These are phyloP conservation scores for Sugiyamaella xylanicola DNA, from an alignment of 1,139 yeast species.

Conservation along the genomic window DNA sequence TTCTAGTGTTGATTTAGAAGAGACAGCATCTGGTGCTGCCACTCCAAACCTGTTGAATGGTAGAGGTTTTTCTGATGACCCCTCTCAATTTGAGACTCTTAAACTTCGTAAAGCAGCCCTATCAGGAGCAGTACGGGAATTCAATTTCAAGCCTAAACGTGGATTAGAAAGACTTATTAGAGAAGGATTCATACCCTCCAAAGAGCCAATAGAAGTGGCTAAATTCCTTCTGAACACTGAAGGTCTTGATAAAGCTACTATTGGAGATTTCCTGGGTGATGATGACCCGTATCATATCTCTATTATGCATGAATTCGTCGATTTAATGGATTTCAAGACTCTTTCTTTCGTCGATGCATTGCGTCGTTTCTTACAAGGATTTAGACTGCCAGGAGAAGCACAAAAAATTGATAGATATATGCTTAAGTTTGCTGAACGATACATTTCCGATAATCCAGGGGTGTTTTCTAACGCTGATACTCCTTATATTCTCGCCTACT, in stretches of 20 bases:
- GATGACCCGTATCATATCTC: slow-evolving; percentile 77
- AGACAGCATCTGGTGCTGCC: slow-evolving; percentile 18
- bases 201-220: slow-evolving; percentile 71
- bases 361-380: slow-evolving; percentile 79
- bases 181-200: slow-evolving; percentile 62
- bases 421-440: slow-evolving; percentile 95
- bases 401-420: slow-evolving; percentile 96
- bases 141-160: slow-evolving; percentile 81
- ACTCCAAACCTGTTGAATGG: slow-evolving; percentile 22
- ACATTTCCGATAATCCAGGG: slow-evolving; percentile 81
- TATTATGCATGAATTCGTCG: slow-evolving; percentile 93
- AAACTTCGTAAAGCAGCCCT: slow-evolving; percentile 83
- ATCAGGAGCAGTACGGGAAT: slow-evolving; percentile 73
- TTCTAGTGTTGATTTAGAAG: slow-evolving; percentile 15
- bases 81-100: slow-evolving; percentile 79
- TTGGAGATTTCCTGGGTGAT: slow-evolving; percentile 94
- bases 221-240: slow-evolving; percentile 72
- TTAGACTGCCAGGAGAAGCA: slow-evolving; percentile 96
- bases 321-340: slow-evolving; percentile 73
- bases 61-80: slow-evolving; percentile 55
- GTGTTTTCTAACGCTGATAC: slow-evolving; percentile 91
- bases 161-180: slow-evolving; percentile 68
- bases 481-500: slow-evolving; percentile 89
- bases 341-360: slow-evolving; percentile 81
- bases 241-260: slow-evolving; percentile 76